Conservation (phyloP, 345 rosid genomes). For the Eucalyptus erythrocorys region DNA sequence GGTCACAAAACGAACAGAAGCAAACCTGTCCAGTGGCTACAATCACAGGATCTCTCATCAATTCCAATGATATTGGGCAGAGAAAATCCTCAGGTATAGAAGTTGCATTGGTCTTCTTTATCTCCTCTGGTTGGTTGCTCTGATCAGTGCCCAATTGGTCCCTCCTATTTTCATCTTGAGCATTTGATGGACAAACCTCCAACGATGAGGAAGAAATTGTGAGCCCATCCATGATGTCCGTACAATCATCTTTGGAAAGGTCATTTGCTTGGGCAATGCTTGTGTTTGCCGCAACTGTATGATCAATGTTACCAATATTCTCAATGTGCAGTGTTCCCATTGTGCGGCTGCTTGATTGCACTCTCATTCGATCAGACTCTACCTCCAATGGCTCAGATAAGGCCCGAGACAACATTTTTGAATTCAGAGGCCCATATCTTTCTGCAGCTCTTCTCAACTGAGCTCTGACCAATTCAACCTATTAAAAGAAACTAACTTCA, state of each 20-base stretch:
- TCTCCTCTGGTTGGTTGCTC: constrained; percentile 22
- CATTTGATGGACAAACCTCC: constrained; percentile 17
- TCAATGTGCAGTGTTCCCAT: constrained; percentile 10
- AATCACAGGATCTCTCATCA: constrained; percentile 96
- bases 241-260: neutral
- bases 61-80: constrained; percentile 84
- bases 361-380: constrained; percentile 3
- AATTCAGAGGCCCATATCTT: constrained; percentile 53
- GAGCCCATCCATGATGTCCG: constrained; percentile 7
- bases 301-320: constrained; percentile 9
- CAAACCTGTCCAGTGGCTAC: constrained; percentile 93
- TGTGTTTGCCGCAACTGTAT: constrained; percentile 12
- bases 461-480: constrained; percentile 71
- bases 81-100: constrained; percentile 69
- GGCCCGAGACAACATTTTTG: constrained; percentile 22
- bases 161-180: constrained; percentile 20
- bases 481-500: neutral
- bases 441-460: constrained; percentile 76
- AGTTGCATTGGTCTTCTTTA: constrained; percentile 41
- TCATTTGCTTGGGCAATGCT: constrained; percentile 9
- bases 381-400: constrained; percentile 34
- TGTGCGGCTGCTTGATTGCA: neutral
- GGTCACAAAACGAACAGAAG: neutral
- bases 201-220: constrained; percentile 18
- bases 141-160: neutral